These are phyloP conservation scores for Apiospora malaysiana DNA, from an alignment of 2,329 filamentous ascomycete genomes.

Conservation along the genomic window DNA sequence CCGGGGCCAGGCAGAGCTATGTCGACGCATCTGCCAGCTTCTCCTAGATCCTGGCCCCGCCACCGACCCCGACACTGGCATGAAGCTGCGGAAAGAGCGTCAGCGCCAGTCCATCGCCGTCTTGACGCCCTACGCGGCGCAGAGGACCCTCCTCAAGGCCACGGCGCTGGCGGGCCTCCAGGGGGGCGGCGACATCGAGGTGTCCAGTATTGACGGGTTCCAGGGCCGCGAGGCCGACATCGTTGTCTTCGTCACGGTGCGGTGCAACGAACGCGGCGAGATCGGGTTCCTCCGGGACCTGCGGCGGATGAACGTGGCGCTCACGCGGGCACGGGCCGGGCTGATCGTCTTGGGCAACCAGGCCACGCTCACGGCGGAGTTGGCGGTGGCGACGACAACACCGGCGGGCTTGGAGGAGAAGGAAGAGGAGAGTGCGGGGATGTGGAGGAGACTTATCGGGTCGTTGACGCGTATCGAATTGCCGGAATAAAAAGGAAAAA, in stretches of 20 bases:
- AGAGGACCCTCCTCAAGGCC: constrained; percentile 40
- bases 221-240: constrained; percentile 51
- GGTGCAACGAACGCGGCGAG: constrained; percentile 45
- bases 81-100: too few relatives aligned
- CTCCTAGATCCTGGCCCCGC: constrained; percentile 27
- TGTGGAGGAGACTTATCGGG: not conserved
- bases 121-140: constrained; percentile 47
- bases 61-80: not conserved
- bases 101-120: constrained; percentile 41
- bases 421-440: not conserved
- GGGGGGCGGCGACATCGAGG: constrained; percentile 38
- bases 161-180: constrained; percentile 16
- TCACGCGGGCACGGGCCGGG: constrained; percentile 40
- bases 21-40: constrained; percentile 41
- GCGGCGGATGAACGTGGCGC: constrained; percentile 47
- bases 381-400: not conserved
- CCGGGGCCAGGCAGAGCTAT: constrained; percentile 44
- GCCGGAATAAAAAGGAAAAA: not conserved
- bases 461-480: not conserved
- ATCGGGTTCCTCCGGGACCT: constrained; percentile 49
- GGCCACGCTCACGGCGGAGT: not conserved
- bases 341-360: constrained; percentile 11
- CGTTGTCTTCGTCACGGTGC: constrained; percentile 48
- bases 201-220: constrained; percentile 50
- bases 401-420: not conserved